A percentile compares a stretch with the other conserved stretches of the same genome.
phyloP scores from a whole-genome alignment of 176 grass and related monocot species.

The Oryza punctata region DNA sequence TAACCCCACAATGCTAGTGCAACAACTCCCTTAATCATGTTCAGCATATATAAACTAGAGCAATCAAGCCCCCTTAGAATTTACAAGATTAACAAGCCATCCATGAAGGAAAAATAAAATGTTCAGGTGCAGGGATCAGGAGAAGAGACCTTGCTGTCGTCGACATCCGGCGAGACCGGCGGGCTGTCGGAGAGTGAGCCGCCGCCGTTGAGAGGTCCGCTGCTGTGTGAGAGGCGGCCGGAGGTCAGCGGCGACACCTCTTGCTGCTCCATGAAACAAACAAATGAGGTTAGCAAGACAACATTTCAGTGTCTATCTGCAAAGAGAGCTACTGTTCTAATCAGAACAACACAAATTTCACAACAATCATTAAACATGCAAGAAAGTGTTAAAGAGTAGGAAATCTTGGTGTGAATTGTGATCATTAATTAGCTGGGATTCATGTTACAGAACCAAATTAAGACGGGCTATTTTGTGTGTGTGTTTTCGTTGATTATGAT shows the following conservation, averaged over 20 bases:
- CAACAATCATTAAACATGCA: not conserved
- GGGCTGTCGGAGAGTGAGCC: conserved; percentile 93
- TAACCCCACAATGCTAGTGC: not conserved
- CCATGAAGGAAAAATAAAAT: not conserved
- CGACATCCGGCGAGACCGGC: conserved; percentile 85
- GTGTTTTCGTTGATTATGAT: not conserved
- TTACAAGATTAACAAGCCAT: not conserved
- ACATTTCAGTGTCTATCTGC: not conserved
- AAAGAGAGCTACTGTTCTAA: not conserved
- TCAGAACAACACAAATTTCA: not conserved
- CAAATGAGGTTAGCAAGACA: not conserved
- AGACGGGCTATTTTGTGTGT: not conserved
- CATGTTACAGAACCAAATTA: not conserved
- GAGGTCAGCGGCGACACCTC: conserved; percentile 93
- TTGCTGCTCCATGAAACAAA: conserved; percentile 25
- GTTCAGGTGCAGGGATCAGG: not conserved
- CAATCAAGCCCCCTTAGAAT: not conserved
- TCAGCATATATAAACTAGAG: not conserved
- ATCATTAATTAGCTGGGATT: conserved; percentile 1
- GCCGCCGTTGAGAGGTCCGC: conserved; percentile 85
- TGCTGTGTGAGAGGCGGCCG: conserved; percentile 96
- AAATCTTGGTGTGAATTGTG: not conserved
- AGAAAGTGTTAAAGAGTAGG: not conserved
- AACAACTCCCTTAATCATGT: not conserved
- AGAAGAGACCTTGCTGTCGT: conserved; percentile 70